phyloP scores from a whole-genome alignment of 441 rosid genomes.

The Monsonia emarginata region DNA sequence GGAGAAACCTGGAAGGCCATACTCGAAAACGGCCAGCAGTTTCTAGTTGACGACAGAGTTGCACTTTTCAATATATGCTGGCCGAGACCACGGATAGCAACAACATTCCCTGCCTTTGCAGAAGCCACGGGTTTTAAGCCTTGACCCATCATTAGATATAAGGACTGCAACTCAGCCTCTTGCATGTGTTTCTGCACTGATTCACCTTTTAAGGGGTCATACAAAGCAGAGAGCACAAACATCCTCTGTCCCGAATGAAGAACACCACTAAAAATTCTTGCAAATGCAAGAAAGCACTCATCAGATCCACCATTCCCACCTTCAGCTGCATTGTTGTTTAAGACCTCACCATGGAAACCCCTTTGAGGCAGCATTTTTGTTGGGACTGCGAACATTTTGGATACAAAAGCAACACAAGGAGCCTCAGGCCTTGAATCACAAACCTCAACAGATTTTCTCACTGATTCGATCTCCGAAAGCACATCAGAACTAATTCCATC shows the following conservation, averaged over 20 bases:
- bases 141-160: slow-evolving; percentile 96
- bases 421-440: slow-evolving; percentile 57
- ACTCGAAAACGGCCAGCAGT: slow-evolving; percentile 90
- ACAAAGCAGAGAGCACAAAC: slow-evolving; percentile 67
- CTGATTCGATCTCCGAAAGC: slow-evolving; percentile 57
- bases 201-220: slow-evolving; percentile 66
- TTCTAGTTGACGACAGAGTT: slow-evolving; percentile 70
- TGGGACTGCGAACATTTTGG: slow-evolving; percentile 87
- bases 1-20: slow-evolving; percentile 92
- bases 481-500: slow-evolving; percentile 32
- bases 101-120: slow-evolving; percentile 78
- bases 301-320: slow-evolving; percentile 65
- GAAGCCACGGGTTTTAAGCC: slow-evolving; percentile 64
- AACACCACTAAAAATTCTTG: slow-evolving; percentile 83
- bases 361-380: slow-evolving; percentile 63
- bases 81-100: slow-evolving; percentile 88
- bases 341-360: slow-evolving; percentile 54
- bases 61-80: slow-evolving; percentile 86
- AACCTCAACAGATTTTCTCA: slow-evolving; percentile 61
- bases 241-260: slow-evolving; percentile 48
- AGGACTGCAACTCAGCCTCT: slow-evolving; percentile 71
- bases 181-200: slow-evolving; percentile 69
- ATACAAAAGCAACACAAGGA: slow-evolving; percentile 75
- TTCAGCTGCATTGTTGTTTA: slow-evolving; percentile 44
- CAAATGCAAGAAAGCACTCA: slow-evolving; percentile 94